A percentile compares a stretch with the other conserved stretches of the same genome.
These are phyloP conservation scores for Esteya vermicola DNA, from an alignment of 2,329 filamentous ascomycete species.

Conservation along the genomic window DNA sequence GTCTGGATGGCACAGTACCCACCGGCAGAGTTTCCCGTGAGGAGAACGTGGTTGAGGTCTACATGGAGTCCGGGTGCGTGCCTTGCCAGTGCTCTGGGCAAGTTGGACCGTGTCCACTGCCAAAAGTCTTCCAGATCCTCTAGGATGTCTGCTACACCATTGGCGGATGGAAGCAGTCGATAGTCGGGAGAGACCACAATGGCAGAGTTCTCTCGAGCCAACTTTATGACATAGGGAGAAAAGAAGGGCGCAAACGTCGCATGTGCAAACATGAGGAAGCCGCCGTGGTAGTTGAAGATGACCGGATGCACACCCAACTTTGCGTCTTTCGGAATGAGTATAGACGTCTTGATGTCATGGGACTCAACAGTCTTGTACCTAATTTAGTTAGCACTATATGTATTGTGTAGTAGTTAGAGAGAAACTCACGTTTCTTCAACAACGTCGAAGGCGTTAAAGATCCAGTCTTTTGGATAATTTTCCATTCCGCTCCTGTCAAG, in stretches of 20 bases:
- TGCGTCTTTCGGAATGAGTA: not conserved
- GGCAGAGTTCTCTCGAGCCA: not conserved
- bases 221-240: not conserved
- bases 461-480: not conserved
- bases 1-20: not conserved
- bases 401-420: not conserved
- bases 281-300: not conserved
- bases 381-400: not conserved
- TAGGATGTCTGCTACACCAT: not conserved
- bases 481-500: too few relatives aligned
- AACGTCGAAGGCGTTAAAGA: not conserved
- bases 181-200: not conserved
- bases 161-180: not conserved
- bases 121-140: slow-evolving; percentile 1
- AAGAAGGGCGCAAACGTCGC: not conserved
- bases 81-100: not conserved
- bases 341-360: not conserved
- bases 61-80: not conserved
- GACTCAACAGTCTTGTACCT: not conserved
- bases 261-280: not conserved
- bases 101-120: not conserved
- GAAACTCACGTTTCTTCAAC: not conserved
- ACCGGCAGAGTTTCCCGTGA: not conserved
- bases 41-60: not conserved
- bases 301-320: not conserved